Evolutionary conservation across 768 basidiomycete genomes (phyloP).

Genomic region (Amanita pseudoporphyria): DNA sequence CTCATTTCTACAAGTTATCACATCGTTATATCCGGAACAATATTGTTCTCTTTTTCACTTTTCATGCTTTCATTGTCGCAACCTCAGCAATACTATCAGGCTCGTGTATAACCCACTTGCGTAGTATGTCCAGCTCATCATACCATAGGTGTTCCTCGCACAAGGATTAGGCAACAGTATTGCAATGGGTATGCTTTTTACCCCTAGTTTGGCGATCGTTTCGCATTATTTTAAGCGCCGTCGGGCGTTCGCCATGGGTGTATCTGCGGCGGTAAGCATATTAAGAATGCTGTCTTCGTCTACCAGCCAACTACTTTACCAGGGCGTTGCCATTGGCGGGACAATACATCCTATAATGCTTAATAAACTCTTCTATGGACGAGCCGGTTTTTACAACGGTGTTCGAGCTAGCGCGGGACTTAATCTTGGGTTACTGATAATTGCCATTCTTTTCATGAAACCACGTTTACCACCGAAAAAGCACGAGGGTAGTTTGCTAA

Average conservation of each 20-base stretch:
- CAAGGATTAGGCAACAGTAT: conserved; percentile 41
- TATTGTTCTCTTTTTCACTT: conserved; percentile 34
- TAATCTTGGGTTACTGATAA: conserved; percentile 24
- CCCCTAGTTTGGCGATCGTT: conserved; percentile 32
- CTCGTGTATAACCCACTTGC: conserved; percentile 4
- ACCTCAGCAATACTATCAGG: conserved; percentile 30
- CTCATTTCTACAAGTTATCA: conserved; percentile 22
- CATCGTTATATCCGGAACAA: conserved; percentile 32
- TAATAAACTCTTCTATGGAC: conserved; percentile 39
- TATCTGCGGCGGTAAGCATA: conserved; percentile 22
- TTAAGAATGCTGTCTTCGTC: not conserved
- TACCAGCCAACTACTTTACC: not conserved
- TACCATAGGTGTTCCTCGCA: conserved; percentile 31
- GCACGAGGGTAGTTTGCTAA: conserved; percentile 19
- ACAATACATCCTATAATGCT: conserved; percentile 55
- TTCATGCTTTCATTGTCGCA: conserved; percentile 38
- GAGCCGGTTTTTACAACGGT: conserved; percentile 42
- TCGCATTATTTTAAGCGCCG: conserved; percentile 28
- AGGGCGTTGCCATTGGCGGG: conserved; percentile 50
- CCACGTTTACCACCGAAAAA: conserved; percentile 31
- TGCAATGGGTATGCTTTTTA: conserved; percentile 40
- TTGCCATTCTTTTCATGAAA: conserved; percentile 29
- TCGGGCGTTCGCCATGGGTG: conserved; percentile 24
- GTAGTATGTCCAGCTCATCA: conserved; percentile 1
- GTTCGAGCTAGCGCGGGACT: conserved; percentile 40